Evolutionary conservation across 2,329 filamentous ascomycete genomes (phyloP), one percentile per base, ranked within the genome.

Genomic region (Metarhizium anisopliae): DNA sequence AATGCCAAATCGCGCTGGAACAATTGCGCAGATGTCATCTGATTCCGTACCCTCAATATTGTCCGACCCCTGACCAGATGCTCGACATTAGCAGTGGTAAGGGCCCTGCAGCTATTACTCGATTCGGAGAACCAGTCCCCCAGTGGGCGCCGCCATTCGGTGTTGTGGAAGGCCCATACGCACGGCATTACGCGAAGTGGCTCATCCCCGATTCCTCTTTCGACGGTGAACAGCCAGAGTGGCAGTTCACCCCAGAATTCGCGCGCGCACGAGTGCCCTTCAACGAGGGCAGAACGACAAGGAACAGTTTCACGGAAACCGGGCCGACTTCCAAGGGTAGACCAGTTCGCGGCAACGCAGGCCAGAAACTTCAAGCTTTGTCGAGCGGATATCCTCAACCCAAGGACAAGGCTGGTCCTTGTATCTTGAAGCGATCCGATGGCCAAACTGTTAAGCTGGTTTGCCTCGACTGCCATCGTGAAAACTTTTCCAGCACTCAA

Each of bases 101-200:
- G 61, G 91, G 92, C 20, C 79, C 85, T 61, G 83, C 89, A 59
- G 70, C 94, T 60, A 78, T 81, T 58, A 75, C 80, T 60, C 77
- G 76, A 61, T 72, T 79, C 60, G 85, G 85, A 64, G 84, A 84
- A 63, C 77, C 82, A 58, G 77, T 85, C 62, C 89, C 91, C 57
- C 77, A 83, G 64, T 90, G 89, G 78, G 89, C 92, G 42, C 83
- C 94, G 49, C 89, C 94, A 3, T 96, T 92, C 77, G 93, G 93
- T 62, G 90, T 96, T 56, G 84, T 85, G 16, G 90, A 96, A 64
- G 94, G 94, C 11, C 92, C 94, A 2, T 97, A 97, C 72, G 86
- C 91, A 58, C 86, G 91, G 63, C 94, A 97, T 74, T 96, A 96
- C 72, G 86, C 90, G 68, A 90, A 89, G 77, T 99, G 94, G 94